These are phyloP conservation scores for Coccomyxa sp. DNA, from an alignment of 139 green algal genomes.

Conservation along the genomic window DNA sequence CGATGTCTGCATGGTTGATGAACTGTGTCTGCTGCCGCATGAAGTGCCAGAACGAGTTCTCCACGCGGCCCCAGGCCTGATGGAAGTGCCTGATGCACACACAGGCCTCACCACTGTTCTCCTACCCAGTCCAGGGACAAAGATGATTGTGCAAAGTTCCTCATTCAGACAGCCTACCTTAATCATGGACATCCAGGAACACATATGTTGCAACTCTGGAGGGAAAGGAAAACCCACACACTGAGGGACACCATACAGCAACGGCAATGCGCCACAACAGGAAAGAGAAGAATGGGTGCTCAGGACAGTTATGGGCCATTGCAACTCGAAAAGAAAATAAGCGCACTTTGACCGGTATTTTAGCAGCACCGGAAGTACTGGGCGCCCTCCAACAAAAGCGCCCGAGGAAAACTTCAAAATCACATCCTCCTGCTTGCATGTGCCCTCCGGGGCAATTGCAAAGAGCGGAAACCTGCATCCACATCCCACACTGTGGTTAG, in stretches of 20 bases:
- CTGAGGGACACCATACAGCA: neutral
- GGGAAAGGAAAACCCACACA: neutral
- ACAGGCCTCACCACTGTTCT: neutral
- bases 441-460: constrained; percentile 41
- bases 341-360: constrained; percentile 20
- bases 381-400: constrained; percentile 33
- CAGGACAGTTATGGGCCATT: neutral
- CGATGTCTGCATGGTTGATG: neutral
- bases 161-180: too few species aligned
- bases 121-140: neutral
- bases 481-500: too few species aligned
- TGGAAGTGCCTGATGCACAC: constrained; percentile 26
- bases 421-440: constrained; percentile 39
- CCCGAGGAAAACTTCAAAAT: constrained; percentile 44
- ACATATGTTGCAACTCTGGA: too few species aligned
- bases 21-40: constrained; percentile 30
- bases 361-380: constrained; percentile 43
- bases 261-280: neutral
- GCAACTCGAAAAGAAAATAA: neutral
- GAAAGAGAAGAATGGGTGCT: neutral
- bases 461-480: constrained; percentile 35
- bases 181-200: too few species aligned
- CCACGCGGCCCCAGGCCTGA: constrained; percentile 35
- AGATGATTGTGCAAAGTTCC: neutral
- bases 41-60: constrained; percentile 29